These are phyloP conservation scores for Sphaerulina musiva DNA, from an alignment of 2,329 filamentous ascomycete genomes.

Conservation along the genomic window DNA sequence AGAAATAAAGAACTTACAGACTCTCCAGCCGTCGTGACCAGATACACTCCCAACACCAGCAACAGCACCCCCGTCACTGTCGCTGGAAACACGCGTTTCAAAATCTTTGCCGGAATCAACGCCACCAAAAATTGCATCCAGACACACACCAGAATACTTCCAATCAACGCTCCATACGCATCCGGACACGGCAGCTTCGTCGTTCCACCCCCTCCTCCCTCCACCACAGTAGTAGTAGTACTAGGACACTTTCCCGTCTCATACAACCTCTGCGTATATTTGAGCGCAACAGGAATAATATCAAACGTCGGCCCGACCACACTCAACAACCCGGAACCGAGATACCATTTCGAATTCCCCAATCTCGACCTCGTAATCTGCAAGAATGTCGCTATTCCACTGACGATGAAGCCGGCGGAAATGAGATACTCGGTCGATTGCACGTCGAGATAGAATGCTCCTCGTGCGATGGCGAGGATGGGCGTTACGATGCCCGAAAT, in stretches of 20 bases:
- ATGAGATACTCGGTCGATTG: conserved; percentile 16
- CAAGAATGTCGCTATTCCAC: conserved; percentile 17
- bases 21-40: conserved; percentile 18
- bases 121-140: conserved; percentile 20
- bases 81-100: conserved; percentile 18
- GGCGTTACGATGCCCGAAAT: conserved; percentile 22
- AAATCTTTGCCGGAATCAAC: conserved; percentile 13
- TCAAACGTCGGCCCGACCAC: conserved; percentile 21
- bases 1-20: neutral
- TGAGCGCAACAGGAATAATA: conserved; percentile 19
- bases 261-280: conserved; percentile 15
- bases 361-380: conserved; percentile 16
- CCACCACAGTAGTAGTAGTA: no score
- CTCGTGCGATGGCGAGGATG: conserved; percentile 14
- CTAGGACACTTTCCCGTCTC: conserved; percentile 11
- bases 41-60: conserved; percentile 17
- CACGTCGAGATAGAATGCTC: conserved; percentile 18
- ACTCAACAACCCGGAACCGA: conserved; percentile 15
- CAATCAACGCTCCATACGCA: conserved; percentile 17
- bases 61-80: conserved; percentile 17
- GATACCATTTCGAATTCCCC: conserved; percentile 13
- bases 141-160: conserved; percentile 16
- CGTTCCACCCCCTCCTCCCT: no score
- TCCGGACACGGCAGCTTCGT: conserved; percentile 19
- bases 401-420: conserved; percentile 20